Evolutionary conservation across 2,329 filamentous ascomycete genomes (phyloP), one percentile per base, ranked within the genome.

Genomic region (Colletotrichum sp.): DNA sequence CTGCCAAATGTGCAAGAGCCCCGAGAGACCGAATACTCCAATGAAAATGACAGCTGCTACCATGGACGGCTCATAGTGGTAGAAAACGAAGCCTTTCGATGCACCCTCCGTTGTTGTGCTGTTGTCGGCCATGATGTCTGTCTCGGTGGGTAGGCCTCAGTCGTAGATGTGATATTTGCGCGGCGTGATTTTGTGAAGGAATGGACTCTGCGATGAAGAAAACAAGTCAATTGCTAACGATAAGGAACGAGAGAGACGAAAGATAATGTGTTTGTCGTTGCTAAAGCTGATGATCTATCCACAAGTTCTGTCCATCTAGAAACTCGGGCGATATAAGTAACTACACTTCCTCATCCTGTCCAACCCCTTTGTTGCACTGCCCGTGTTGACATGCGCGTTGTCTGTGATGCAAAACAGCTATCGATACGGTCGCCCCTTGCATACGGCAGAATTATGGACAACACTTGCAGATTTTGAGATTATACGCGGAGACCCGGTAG

Each of bases 41-140:
- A 85, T 81, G 65, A 88, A 88, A 16, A 87, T 78, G 15, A 85
- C 82, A 5, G 88, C 89, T 3, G 86, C 85, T 0, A 82, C 81
- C 15, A 86, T 79, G 4, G 85, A 88, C 1, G 89, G 89, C 34
- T 87, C 81, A 78, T 90, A 90, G 60, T 87, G 87, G 80, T 90
- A 91, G 21, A 82, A 79, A 12, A 79, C 71, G 69, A 81, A 75
- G 13, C 69, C 77, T 21, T 72, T 63, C 6, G 49, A 44, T 0
- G 39, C 76, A 15, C n/a, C 10, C 16, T 74, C 59, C 4, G 66
- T 55, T 12, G 72, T 34, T 13, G 68, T 75, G 7, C 62, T 72
- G 21, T 66, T 72, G 34, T 75, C 68, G 15, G 49, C 49, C 72
- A 75, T 75, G 6, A 2, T 34, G 24, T 32, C 8, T 21, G 6